Base-by-base conservation (phyloP, 768 basidiomycete species). In the Naganishia friedmannii region DNA sequence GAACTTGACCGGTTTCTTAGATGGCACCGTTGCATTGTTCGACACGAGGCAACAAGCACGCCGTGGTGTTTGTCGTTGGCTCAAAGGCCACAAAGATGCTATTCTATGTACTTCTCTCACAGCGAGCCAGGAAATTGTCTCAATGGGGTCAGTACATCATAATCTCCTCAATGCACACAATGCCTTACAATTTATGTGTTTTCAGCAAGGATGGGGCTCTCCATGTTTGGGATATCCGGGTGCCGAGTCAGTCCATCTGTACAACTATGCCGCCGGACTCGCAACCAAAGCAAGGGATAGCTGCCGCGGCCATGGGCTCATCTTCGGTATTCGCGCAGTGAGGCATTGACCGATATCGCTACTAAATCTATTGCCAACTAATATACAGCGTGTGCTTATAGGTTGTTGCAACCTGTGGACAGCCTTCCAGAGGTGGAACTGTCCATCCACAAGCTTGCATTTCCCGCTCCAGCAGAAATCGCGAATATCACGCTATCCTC, bases 241-340 rank as follows among this genome's bases (percentile, higher is more conserved):
- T 69, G 9, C 66, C 65, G 39, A 26, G 26, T 54, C 46, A 71
- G 21, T 46, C 70, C 19, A 58, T 71, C 21, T 66, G 58, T 23
- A 19, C 60, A 48, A 58, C 26, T 28, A 21, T 15, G n/a, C 45
- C 26, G 15, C 23, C 31, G 1, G n/a, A 26, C 13, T n/a, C 37
- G 13, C 29, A 13, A n/a, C 56, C 29, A n/a, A 46, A 32, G 21
- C 28, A 31, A 60, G 32, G 56, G 9, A 55, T 69, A 8, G 68
- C 53, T 13, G 68, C 68, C 8, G 58, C 57, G 7, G 68, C 51
- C 12, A 69, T 69, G 68, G 34, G 58, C 28, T 69, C 68, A 29
- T 51, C 58, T n/a, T 69, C 68, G 3, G 46, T 69, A 46, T 69
- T 69, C 45, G 68, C 68, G 17, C 68, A 69, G 68, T 69, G 42